Conservation (phyloP, 768 basidiomycete species). For the Lentinula aciculospora region DNA sequence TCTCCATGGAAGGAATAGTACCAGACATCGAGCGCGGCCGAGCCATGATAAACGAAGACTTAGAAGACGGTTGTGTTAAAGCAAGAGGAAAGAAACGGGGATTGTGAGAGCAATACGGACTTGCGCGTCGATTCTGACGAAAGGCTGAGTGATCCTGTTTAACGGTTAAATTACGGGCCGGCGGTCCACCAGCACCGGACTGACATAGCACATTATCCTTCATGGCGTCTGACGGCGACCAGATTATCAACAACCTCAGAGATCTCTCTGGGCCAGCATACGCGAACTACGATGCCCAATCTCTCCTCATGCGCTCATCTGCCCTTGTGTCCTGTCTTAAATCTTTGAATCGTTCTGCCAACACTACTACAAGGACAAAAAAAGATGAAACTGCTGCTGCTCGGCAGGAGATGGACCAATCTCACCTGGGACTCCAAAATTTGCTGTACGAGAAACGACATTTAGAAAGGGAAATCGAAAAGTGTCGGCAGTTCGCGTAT, state of each 20-base stretch:
- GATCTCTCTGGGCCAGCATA: slow-evolving; percentile 49
- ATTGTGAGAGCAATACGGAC: slow-evolving; percentile 9
- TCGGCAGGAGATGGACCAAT: slow-evolving; percentile 86
- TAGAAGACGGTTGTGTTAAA: slow-evolving; percentile 7
- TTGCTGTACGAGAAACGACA: slow-evolving; percentile 86
- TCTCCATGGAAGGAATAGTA: slow-evolving; percentile 83
- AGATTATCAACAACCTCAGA: slow-evolving; percentile 56
- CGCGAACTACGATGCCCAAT: slow-evolving; percentile 38
- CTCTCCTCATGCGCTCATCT: slow-evolving; percentile 60
- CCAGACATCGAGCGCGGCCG: slow-evolving; percentile 62
- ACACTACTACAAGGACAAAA: slow-evolving; percentile 55
- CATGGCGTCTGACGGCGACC: slow-evolving; percentile 24
- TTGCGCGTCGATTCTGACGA: background rate
- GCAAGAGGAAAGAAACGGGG: background rate
- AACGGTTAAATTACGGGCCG: background rate
- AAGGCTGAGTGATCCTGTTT: slow-evolving; percentile 8
- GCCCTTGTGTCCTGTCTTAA: slow-evolving; percentile 79
- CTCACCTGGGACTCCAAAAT: slow-evolving; percentile 82
- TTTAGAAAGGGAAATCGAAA: slow-evolving; percentile 86
- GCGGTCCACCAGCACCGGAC: slow-evolving; percentile 7
- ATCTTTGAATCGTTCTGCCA: slow-evolving; percentile 69
- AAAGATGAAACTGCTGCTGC: slow-evolving; percentile 76
- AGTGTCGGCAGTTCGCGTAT: slow-evolving; percentile 89
- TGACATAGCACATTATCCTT: background rate
- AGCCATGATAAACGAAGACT: slow-evolving; percentile 27